phyloP scores from a whole-genome alignment of 257 asterid genomes.

The Nicotiana knightiana region DNA sequence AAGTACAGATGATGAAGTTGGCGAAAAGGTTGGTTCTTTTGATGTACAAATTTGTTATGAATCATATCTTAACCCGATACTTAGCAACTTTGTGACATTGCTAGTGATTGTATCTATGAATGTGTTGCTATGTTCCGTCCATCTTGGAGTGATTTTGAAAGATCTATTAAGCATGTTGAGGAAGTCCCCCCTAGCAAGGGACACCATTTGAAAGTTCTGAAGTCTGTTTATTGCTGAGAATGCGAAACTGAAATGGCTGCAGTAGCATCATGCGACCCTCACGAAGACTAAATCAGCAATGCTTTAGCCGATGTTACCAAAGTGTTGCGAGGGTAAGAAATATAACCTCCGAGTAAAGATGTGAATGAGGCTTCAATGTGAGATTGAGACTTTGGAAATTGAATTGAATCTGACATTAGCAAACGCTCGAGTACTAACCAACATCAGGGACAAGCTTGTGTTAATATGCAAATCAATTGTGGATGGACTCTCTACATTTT shows the following conservation, averaged over 20 bases:
- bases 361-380: no score
- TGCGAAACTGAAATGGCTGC: neutral
- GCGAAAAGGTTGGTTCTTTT: neutral
- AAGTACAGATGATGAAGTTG: slow-evolving; percentile 2
- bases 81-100: neutral
- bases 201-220: neutral
- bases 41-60: neutral
- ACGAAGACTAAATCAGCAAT: no score
- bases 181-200: neutral
- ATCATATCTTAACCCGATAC: neutral
- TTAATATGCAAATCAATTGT: no score
- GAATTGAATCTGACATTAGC: no score
- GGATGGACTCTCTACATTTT: no score
- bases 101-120: slow-evolving; percentile 4
- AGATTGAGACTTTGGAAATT: no score
- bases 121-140: neutral
- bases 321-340: no score
- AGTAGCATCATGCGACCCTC: no score
- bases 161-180: neutral
- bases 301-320: no score
- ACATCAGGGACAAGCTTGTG: no score
- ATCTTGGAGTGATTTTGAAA: slow-evolving; percentile 6
- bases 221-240: neutral
- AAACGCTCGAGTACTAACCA: no score
- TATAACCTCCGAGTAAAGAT: no score